Conservation (phyloP, 2,329 filamentous ascomycete species). For the Anthostomella pinea region DNA sequence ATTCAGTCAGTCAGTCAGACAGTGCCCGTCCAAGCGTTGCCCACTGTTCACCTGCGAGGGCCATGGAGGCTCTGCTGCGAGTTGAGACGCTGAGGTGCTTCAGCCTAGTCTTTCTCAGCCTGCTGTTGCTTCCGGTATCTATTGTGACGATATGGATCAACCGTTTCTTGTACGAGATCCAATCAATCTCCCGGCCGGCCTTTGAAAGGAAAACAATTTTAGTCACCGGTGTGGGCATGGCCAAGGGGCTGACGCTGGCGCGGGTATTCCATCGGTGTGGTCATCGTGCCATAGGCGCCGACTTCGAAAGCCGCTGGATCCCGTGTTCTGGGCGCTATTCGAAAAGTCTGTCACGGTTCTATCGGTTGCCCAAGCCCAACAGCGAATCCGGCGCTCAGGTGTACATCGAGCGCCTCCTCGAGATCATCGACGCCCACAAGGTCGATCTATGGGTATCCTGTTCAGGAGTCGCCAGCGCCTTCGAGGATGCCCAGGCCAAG, state of each 20-base stretch:
- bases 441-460: constrained; percentile 73
- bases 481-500: constrained; percentile 65
- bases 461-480: constrained; percentile 62
- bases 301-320: constrained; percentile 51
- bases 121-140: constrained; percentile 19
- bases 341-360: constrained; percentile 51
- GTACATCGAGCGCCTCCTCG: constrained; percentile 56
- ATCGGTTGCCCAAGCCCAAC: constrained; percentile 38
- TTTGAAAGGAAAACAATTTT: constrained; percentile 48
- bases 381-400: constrained; percentile 31
- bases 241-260: constrained; percentile 66
- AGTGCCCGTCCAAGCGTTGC: too few species aligned
- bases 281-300: constrained; percentile 70
- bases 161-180: too few species aligned
- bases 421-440: constrained; percentile 57
- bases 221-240: constrained; percentile 71
- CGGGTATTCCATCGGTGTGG: constrained; percentile 62
- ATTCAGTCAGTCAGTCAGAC: too few species aligned
- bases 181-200: background rate
- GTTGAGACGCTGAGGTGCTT: constrained; percentile 14
- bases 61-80: too few species aligned
- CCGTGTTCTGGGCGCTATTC: constrained; percentile 58
- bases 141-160: constrained; percentile 3
- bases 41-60: too few species aligned
- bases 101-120: constrained; percentile 15